A percentile compares a stretch with the other conserved stretches of the same genome.
Evolutionary conservation across 768 basidiomycete genomes (phyloP).

Genomic region (Amylocystis lapponica): DNA sequence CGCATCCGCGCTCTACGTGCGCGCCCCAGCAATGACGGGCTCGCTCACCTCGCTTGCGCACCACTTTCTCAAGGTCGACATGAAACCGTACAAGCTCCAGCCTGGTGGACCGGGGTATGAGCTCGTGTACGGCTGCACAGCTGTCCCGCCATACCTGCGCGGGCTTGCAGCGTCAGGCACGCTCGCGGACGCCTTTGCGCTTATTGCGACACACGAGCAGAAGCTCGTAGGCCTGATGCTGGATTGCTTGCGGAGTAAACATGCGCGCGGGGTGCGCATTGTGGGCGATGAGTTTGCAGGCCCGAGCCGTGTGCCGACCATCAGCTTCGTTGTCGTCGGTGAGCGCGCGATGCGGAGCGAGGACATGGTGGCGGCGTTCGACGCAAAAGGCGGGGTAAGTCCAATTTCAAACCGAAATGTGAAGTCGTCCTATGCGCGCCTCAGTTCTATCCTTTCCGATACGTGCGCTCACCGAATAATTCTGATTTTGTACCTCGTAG

Average conservation of each 20-base stretch:
- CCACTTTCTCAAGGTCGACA: constrained; percentile 55
- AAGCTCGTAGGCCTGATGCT: constrained; percentile 49
- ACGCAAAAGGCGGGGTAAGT: constrained; percentile 57
- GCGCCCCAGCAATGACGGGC: constrained; percentile 37
- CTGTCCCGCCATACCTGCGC: constrained; percentile 57
- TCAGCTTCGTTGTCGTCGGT: constrained; percentile 66
- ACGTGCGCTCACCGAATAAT: neutral
- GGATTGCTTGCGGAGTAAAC: constrained; percentile 44
- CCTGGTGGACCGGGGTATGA: constrained; percentile 76
- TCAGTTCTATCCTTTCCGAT: neutral
- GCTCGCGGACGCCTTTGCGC: constrained; percentile 47
- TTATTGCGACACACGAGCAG: constrained; percentile 60
- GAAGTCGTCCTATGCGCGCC: neutral
- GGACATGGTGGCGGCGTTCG: constrained; percentile 60
- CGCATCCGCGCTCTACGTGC: constrained; percentile 59
- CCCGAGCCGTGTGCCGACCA: constrained; percentile 52
- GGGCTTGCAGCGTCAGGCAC: constrained; percentile 42
- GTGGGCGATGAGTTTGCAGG: constrained; percentile 52
- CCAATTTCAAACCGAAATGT: neutral
- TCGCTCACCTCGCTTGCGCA: constrained; percentile 59
- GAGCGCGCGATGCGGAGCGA: constrained; percentile 50
- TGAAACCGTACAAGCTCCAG: constrained; percentile 56
- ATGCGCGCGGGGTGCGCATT: constrained; percentile 55
- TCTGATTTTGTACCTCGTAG: constrained; percentile 29
- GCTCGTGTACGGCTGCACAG: constrained; percentile 53